phyloP scores from a whole-genome alignment of 768 basidiomycete genomes.

The Hebeloma cylindrosporum region DNA sequence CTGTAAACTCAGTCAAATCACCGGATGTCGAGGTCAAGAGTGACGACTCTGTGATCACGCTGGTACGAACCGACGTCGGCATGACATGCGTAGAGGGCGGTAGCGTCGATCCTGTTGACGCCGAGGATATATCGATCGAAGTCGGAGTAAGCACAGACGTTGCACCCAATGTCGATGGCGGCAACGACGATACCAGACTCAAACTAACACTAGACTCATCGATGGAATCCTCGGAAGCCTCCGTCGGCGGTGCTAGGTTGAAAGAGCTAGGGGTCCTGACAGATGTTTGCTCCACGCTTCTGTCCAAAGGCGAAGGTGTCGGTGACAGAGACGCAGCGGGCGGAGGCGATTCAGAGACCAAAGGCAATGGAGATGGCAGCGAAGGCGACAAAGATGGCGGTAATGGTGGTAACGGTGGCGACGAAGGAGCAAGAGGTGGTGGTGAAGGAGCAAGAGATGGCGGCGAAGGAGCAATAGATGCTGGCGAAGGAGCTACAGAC shows the following conservation, averaged over 20 bases:
- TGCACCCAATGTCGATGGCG: conserved; percentile 27
- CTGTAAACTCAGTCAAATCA: conserved; percentile 43
- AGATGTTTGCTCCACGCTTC: conserved; percentile 14
- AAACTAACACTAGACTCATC: conserved; percentile 20
- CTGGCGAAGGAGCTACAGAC: conserved; percentile 30
- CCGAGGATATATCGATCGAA: conserved; percentile 27
- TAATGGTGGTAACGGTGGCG: conserved; percentile 5
- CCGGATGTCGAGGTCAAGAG: conserved; percentile 40
- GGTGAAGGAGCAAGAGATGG: neutral
- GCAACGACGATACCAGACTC: conserved; percentile 29
- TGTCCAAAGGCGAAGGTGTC: conserved; percentile 16
- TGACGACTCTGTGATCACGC: conserved; percentile 14
- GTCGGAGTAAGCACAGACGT: conserved; percentile 32
- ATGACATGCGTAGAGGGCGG: conserved; percentile 21
- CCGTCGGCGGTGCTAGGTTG: conserved; percentile 22
- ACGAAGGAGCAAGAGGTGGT: conserved; percentile 7
- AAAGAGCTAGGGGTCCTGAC: conserved; percentile 35
- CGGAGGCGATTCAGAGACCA: conserved; percentile 20
- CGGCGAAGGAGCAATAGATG: conserved; percentile 29
- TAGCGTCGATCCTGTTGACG: conserved; percentile 31
- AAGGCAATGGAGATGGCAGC: conserved; percentile 20
- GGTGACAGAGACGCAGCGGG: conserved; percentile 8
- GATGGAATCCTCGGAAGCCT: conserved; percentile 12
- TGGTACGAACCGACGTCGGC: conserved; percentile 13
- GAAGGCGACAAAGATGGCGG: conserved; percentile 25